These are phyloP conservation scores for Yamadazyma taylorii DNA, from an alignment of 1,139 yeast species.

Conservation along the genomic window DNA sequence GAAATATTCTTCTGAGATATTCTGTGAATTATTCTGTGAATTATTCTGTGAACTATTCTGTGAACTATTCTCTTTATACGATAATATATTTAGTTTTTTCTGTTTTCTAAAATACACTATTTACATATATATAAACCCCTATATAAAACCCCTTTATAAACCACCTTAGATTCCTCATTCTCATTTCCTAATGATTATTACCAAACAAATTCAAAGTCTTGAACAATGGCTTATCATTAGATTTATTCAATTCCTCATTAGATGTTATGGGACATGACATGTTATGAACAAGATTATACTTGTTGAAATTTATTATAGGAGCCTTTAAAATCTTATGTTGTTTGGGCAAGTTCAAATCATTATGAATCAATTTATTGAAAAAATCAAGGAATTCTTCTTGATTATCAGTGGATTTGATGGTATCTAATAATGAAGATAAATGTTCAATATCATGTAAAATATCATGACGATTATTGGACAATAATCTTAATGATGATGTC, in stretches of 20 bases:
- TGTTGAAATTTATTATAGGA: conserved; percentile 41
- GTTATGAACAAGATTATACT: conserved; percentile 20
- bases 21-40: too few relatives aligned
- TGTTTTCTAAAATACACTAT: conserved; percentile 17
- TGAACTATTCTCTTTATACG: too few relatives aligned
- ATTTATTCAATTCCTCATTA: conserved; percentile 5
- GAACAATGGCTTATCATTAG: conserved; percentile 24
- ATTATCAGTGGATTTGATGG: conserved; percentile 14
- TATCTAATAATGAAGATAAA: conserved; percentile 27
- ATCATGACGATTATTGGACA: conserved; percentile 22
- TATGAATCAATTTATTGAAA: conserved; percentile 29
- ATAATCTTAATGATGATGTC: conserved; percentile 34
- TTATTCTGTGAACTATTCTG: too few relatives aligned
- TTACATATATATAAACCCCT: conserved; percentile 13
- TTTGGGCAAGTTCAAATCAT: conserved; percentile 36
- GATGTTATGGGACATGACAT: conserved; percentile 6
- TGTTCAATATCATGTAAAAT: conserved; percentile 35
- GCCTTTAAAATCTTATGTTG: conserved; percentile 35
- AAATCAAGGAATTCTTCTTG: conserved; percentile 30
- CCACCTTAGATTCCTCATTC: too few relatives aligned
- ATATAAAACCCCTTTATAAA: too few relatives aligned
- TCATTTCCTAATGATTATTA: neutral
- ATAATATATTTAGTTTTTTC: conserved; percentile 3
- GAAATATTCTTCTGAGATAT: too few relatives aligned
- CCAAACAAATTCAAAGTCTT: conserved; percentile 29